Conservation (phyloP, 2,329 filamentous ascomycete species). For the Fusarium subtropicale region DNA sequence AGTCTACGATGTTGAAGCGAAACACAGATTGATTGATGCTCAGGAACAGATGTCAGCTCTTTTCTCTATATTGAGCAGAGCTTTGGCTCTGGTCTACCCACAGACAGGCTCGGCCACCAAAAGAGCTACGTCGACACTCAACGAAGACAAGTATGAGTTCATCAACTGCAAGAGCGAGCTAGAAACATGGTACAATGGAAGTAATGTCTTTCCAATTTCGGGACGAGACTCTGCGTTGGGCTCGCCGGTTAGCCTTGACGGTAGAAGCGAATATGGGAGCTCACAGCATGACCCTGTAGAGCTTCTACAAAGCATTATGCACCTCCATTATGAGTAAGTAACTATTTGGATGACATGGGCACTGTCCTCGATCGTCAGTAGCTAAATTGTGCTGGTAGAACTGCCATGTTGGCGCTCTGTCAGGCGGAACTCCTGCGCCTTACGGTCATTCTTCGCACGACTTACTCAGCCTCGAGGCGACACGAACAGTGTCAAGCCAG, state of each 20-base stretch:
- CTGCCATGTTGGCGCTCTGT: not conserved
- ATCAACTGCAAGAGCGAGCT: not conserved
- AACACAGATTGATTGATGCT: not conserved
- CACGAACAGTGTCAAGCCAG: not conserved
- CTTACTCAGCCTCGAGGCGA: not conserved
- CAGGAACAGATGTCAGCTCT: not conserved
- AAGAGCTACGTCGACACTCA: not conserved
- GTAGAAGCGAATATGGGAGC: not conserved
- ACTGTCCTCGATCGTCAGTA: not conserved
- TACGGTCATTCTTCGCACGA: not conserved
- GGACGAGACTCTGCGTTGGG: not conserved
- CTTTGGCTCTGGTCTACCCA: not conserved
- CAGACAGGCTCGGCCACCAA: not conserved
- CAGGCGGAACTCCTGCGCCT: not conserved
- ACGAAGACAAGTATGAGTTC: not conserved
- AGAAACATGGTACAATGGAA: not conserved
- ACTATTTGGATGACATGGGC: no score
- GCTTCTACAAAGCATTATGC: not conserved
- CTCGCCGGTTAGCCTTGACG: not conserved
- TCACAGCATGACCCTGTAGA: not conserved
- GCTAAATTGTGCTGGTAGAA: not conserved
- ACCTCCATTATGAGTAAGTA: constrained; percentile 1
- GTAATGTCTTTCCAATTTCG: not conserved
- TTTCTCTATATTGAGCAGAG: not conserved
- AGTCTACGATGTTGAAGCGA: not conserved